Percentiles rank a stretch among this genome's conserved stretches.
Evolutionary conservation across 768 basidiomycete genomes (phyloP).

Genomic region (Termitomyces sp.): DNA sequence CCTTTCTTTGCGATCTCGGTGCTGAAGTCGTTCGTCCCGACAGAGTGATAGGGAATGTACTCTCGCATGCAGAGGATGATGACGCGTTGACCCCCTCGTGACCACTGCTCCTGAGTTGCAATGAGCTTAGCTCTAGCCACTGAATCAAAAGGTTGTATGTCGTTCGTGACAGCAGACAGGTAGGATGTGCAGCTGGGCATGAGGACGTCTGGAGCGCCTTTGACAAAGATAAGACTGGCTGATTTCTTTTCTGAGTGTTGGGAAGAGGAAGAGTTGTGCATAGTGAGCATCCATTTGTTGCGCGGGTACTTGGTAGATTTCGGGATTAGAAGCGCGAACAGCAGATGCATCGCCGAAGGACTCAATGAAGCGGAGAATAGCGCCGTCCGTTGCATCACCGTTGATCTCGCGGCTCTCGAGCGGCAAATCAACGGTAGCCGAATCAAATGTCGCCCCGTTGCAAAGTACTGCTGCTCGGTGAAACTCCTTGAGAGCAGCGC

Average conservation of each 20-base stretch:
- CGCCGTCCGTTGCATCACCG: conserved; percentile 49
- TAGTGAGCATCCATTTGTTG: conserved; percentile 55
- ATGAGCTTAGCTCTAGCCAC: too few relatives aligned
- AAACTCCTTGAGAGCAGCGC: conserved; percentile 13
- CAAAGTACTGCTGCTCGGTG: conserved; percentile 43
- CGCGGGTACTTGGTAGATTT: conserved; percentile 37
- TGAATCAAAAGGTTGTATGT: conserved; percentile 24
- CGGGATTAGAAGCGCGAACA: conserved; percentile 15
- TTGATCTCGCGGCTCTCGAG: conserved; percentile 28
- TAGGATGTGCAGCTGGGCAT: conserved; percentile 30
- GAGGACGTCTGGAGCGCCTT: conserved; percentile 55
- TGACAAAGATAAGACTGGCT: conserved; percentile 35
- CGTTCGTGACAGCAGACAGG: conserved; percentile 8
- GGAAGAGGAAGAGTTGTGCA: conserved; percentile 15
- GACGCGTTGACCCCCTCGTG: too few relatives aligned
- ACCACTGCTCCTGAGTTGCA: too few relatives aligned
- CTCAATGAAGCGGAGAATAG: conserved; percentile 45
- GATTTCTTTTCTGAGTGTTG: conserved; percentile 2
- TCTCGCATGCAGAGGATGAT: too few relatives aligned
- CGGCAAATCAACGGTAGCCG: conserved; percentile 15
- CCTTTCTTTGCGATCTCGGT: too few relatives aligned
- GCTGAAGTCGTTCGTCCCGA: too few relatives aligned
- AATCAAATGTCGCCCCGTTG: conserved; percentile 50
- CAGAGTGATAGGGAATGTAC: too few relatives aligned
- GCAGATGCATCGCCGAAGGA: conserved; percentile 14